Base-by-base conservation (phyloP, 1,139 yeast genomes). In the Hyphopichia buzzinii region DNA sequence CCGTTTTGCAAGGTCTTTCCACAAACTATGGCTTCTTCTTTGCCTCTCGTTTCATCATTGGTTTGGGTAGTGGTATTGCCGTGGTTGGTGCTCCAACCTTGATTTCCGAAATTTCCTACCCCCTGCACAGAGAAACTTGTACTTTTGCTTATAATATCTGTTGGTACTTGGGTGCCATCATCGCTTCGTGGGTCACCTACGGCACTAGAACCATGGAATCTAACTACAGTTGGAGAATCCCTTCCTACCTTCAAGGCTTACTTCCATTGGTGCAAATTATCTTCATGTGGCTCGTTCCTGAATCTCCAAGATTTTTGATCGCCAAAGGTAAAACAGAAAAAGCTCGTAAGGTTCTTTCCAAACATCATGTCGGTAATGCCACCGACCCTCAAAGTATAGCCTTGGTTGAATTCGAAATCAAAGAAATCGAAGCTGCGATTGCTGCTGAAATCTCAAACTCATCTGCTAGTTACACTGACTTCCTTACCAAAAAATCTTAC, bases 171-270 rank as follows among this genome's bases (percentile, higher is more conserved):
- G 84, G 84, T 29, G 74, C 81, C 8, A 54, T 73, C 26, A 47
- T 78, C 33, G 81, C 82, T 6, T 75, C 84, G 2, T 68, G 79
- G 74, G 64, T 72, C 26, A 66, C 78, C 3, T 73, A 63, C 42
- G 80, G 79, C 34, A 65, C 77, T 12, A 59, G 66, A 39, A 49
- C 52, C 12, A 44, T 67, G 11, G 34, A 44, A 22, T 33, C 37
- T 23, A 55, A 62, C 42, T 49, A 48, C 38, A 52, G 68, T 11
- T 73, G 78, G 78, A 61, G 66, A 46, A 60, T 72, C 37, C 77
- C 78, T 5, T 69, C 76, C 7, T 63, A 63, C 42, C 51, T 73
- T 41, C 80, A 75, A 51, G 69, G 65, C 35, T 55, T 50, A 29
- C 53, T 55, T 53, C 77, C 63, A 30, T 50, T 52, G 8, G 41